Base-by-base conservation (phyloP, 352 stramenopile genomes). In the Globisporangium perplexum region DNA sequence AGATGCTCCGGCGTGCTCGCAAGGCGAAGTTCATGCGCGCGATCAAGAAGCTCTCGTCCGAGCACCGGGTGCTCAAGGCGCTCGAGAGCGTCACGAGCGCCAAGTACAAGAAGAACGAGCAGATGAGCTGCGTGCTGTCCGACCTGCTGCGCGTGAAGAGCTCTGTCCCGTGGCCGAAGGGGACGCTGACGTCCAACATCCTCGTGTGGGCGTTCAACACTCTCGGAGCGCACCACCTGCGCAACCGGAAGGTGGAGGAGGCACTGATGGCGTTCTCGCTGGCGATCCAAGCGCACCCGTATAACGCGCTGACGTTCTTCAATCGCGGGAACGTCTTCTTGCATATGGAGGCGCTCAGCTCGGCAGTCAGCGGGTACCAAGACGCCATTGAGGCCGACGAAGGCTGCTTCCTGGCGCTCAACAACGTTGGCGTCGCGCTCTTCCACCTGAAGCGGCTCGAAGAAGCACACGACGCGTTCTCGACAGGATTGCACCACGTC, bases 281-380 rank as follows among this genome's bases (percentile, higher is more conserved):
- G 3, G 76, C 72, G 4, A 79, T 83, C 33, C 69, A 81, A 38
- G 70, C 68, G 14, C 56, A 80, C 35, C 60, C 73, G 31, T 62
- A 43, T 15, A 63, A 68, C 22, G 36, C 68, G 2, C 60, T 66
- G 36, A 68, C 71, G 17, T 67, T 71, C n/a, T 83, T 83, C 24
- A 87, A 87, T 44, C 66, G 73, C 8, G 71, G 64, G 36, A 84
- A 81, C 41, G 66, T 73, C 30, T 87, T 74, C 44, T 42, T 84
- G 4, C 59, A 69, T 18, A 74, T 75, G 0, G 53, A 73, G 18
- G 65, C 66, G 23, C 52, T 77, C 3, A 39, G 38, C 1, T 78
- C 72, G 7, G 69, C 76, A 4, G 41, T 81, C 1, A 68, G 57
- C 4, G 66, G 74, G 2, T 83, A 79, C 31, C 60, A 76, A 30